These are phyloP conservation scores for Cladorrhinum sp. DNA, from an alignment of 2,329 filamentous ascomycete species.

Conservation along the genomic window DNA sequence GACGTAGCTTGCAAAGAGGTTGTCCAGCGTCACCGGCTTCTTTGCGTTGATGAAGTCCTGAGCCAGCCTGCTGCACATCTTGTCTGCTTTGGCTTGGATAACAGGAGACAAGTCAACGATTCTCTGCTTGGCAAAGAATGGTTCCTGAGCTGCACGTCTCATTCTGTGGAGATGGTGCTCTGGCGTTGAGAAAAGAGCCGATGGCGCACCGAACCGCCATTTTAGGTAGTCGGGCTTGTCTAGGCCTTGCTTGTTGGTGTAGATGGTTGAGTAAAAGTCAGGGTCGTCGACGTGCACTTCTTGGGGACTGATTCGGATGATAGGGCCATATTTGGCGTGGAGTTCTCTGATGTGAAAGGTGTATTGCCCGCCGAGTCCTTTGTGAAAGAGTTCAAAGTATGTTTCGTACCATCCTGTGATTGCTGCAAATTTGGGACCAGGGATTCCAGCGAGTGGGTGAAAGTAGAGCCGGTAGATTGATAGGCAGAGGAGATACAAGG, in stretches of 20 bases:
- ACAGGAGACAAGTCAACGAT: not conserved
- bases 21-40: not conserved
- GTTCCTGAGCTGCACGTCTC: not conserved
- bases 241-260: not conserved
- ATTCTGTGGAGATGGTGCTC: not conserved
- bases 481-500: not conserved
- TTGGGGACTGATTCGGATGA: slow-evolving; percentile 33
- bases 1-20: not conserved
- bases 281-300: slow-evolving; percentile 34
- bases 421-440: slow-evolving; percentile 33
- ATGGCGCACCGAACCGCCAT: not conserved
- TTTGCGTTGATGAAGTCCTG: not conserved
- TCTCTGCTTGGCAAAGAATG: not conserved
- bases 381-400: slow-evolving; percentile 30
- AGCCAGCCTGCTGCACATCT: not conserved
- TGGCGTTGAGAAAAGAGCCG: slow-evolving; percentile 5
- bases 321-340: slow-evolving; percentile 36
- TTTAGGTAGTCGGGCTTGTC: not conserved
- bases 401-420: slow-evolving; percentile 32
- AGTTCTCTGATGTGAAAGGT: slow-evolving; percentile 30
- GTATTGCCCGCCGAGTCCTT: slow-evolving; percentile 25
- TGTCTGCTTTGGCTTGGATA: not conserved
- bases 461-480: slow-evolving; percentile 13
- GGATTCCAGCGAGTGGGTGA: slow-evolving; percentile 24
- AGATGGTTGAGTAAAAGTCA: slow-evolving; percentile 22